Conservation (phyloP, 1,284 basidiomycete genomes). For the Marasmius oreades region DNA sequence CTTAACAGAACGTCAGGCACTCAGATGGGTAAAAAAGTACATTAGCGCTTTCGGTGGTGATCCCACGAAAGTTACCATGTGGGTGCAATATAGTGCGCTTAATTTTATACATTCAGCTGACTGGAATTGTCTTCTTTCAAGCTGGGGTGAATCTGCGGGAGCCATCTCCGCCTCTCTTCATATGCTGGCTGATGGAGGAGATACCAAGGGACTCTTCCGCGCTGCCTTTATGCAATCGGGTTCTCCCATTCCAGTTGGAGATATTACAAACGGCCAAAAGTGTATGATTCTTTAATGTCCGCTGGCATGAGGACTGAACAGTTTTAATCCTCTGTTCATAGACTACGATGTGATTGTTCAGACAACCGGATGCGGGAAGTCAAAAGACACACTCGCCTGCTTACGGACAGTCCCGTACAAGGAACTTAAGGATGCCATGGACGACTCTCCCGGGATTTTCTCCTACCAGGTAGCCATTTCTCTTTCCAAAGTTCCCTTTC, state of each 20-base stretch:
- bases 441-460: conserved; percentile 39
- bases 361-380: conserved; percentile 37
- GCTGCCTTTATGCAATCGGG: conserved; percentile 53
- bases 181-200: conserved; percentile 48
- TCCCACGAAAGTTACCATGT: conserved; percentile 54
- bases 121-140: conserved; percentile 19
- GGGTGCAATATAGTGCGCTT: conserved; percentile 16
- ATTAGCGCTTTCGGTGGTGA: conserved; percentile 64
- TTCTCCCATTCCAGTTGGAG: conserved; percentile 38
- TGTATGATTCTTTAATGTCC: neutral
- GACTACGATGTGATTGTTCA: conserved; percentile 44
- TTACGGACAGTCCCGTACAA: conserved; percentile 41
- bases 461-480: conserved; percentile 40
- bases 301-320: neutral
- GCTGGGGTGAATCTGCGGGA: conserved; percentile 59
- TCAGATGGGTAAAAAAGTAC: conserved; percentile 62
- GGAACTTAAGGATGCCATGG: conserved; percentile 39
- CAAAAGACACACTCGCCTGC: conserved; percentile 45
- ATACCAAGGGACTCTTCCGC: conserved; percentile 47
- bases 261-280: conserved; percentile 36
- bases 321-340: neutral
- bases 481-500: neutral
- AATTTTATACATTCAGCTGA: neutral
- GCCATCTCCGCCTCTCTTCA: conserved; percentile 48
- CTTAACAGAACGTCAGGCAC: conserved; percentile 45